A percentile compares a stretch with the other conserved stretches of the same genome.
These are phyloP conservation scores for Alternaria gaisen DNA, from an alignment of 2,329 filamentous ascomycete genomes.

Conservation along the genomic window DNA sequence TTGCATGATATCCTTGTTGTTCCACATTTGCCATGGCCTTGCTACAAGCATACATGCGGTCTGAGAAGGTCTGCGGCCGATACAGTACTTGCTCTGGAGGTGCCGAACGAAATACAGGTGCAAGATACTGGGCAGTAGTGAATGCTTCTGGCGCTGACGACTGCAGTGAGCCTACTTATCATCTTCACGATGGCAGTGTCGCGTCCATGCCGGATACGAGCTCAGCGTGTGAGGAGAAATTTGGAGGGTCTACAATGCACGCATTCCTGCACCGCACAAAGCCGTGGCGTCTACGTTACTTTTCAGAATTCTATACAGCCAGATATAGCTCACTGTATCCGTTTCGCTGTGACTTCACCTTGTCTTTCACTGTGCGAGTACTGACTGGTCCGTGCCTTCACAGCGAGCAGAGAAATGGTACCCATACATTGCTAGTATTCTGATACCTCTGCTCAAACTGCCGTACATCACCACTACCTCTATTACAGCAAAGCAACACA, in stretches of 20 bases:
- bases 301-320: not conserved
- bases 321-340: not conserved
- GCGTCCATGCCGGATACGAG: too few relatives aligned
- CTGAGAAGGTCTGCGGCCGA: too few relatives aligned
- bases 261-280: not conserved
- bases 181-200: too few relatives aligned
- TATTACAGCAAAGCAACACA: not conserved
- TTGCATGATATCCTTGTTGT: too few relatives aligned
- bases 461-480: not conserved
- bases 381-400: not conserved
- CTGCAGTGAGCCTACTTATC: too few relatives aligned
- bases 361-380: not conserved
- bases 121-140: too few relatives aligned
- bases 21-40: too few relatives aligned
- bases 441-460: not conserved
- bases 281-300: not conserved
- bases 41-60: too few relatives aligned
- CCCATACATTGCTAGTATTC: not conserved
- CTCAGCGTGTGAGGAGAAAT: too few relatives aligned
- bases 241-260: not conserved
- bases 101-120: too few relatives aligned
- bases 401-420: not conserved
- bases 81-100: too few relatives aligned
- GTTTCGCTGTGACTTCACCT: not conserved
- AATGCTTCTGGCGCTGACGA: too few relatives aligned